These are phyloP conservation scores for Iris pallida DNA, from an alignment of 116 monocot genomes.

Conservation along the genomic window DNA sequence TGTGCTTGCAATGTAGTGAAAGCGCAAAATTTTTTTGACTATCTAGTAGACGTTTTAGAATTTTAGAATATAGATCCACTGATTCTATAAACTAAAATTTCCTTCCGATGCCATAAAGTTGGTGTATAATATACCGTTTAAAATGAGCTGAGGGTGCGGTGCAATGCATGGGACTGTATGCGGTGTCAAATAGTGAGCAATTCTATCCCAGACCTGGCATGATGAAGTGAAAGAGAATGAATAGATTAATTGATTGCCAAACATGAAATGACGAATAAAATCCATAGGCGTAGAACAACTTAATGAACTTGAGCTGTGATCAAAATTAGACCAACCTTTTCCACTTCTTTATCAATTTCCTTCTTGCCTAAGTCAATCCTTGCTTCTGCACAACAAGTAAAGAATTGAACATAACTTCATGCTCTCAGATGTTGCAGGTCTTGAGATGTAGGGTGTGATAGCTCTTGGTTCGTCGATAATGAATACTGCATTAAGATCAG, in stretches of 20 bases:
- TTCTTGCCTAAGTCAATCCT: slow-evolving; percentile 63
- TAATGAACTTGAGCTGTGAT: background rate
- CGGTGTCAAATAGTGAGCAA: slow-evolving; percentile 90
- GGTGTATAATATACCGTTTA: slow-evolving; percentile 52
- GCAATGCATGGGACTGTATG: slow-evolving; percentile 58
- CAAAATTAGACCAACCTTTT: slow-evolving; percentile 46
- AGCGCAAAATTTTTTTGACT: too few species aligned
- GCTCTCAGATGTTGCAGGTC: too few species aligned
- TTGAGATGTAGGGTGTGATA: too few species aligned
- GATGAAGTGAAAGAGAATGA: slow-evolving; percentile 11
- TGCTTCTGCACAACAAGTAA: slow-evolving; percentile 53
- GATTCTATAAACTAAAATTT: too few species aligned
- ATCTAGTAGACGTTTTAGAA: too few species aligned
- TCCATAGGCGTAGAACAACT: background rate
- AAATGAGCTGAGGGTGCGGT: slow-evolving; percentile 68
- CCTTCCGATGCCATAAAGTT: too few species aligned
- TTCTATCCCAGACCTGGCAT: slow-evolving; percentile 86
- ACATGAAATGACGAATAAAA: slow-evolving; percentile 6
- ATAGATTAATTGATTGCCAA: background rate
- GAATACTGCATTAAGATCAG: too few species aligned
- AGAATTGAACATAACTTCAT: background rate
- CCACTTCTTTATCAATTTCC: slow-evolving; percentile 72
- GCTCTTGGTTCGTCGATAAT: too few species aligned
- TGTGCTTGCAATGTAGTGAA: too few species aligned
- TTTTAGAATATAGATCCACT: too few species aligned